Evolutionary conservation across 176 grass and related monocot genomes (phyloP), one percentile per base, ranked within the genome.

Genomic region (Oryza brachyantha): DNA sequence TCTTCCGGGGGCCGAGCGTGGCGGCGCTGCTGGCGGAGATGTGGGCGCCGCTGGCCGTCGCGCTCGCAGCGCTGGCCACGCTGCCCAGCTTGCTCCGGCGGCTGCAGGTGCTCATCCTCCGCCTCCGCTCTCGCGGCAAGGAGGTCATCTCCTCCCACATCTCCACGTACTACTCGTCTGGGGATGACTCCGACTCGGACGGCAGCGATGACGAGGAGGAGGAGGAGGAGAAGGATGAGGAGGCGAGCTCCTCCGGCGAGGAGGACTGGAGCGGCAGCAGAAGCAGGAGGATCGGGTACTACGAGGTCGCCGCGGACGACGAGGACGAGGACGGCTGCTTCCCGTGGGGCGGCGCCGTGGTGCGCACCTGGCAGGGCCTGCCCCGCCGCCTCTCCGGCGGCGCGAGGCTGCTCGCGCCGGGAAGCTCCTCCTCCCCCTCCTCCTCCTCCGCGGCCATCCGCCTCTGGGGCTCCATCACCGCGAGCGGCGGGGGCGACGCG

Each of bases 1-100:
- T 89, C 82, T 85, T 89, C 82, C 87, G 37, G 1, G 87, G 82
- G 22, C 82, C 87, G 29, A 79, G 42, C 72, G 2, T 85, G 36
- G 82, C 82, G 3, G 82, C 77, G 55, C 36, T 76, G 82, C 59
- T 89, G 1, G 72, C 87, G 1, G 87, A 89, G 81, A 85, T 89
- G 82, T 89, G 87, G 87, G 87, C 87, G 71, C 87, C 82, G 65
- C 87, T 89, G 0, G 87, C 87, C 65, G 87, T 89, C 0, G 87
- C 59, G 26, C 77, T 89, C n/a, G 87, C 87, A 8, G 87, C 87
- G 43, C 82, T 89, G 2, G 87, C 87, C 5, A 85, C 87, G 77
- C 72, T 89, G 76, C 87, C 87, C 17, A 85, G 87, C 77, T 71
- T 89, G 64, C 36, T 89, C 28, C 72, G 81, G 0, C 61, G 77